Conservation (phyloP, 306 rosid species). For the Vicia faba region DNA sequence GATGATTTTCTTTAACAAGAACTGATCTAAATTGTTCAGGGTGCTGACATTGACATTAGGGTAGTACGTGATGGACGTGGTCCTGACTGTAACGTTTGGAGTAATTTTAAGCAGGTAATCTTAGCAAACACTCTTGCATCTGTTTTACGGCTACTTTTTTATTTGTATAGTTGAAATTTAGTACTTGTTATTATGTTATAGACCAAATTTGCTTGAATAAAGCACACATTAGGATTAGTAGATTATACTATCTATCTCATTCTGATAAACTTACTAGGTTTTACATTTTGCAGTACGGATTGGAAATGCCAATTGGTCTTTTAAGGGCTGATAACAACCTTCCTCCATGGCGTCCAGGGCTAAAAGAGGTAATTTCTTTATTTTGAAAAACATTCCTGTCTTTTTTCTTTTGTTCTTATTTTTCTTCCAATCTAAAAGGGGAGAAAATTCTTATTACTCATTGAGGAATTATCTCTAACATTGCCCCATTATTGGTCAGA, state of each 20-base stretch:
- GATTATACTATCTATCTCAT: conserved; percentile 1
- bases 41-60: conserved; percentile 98
- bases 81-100: conserved; percentile 95
- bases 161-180: conserved; percentile 24
- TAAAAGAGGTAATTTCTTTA: conserved; percentile 67
- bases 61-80: conserved; percentile 98
- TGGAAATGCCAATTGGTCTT: conserved; percentile 75
- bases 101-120: conserved; percentile 95
- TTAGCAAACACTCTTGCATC: conserved; percentile 18
- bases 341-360: conserved; percentile 94
- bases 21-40: conserved; percentile 62
- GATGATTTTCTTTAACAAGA: conserved; percentile 28
- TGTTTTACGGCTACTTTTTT: conserved; percentile 10
- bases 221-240: background rate
- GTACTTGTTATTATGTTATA: conserved; percentile 17
- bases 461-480: background rate
- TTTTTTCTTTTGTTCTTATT: background rate
- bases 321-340: conserved; percentile 94
- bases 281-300: conserved; percentile 74
- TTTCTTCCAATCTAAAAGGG: background rate
- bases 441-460: background rate
- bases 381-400: background rate
- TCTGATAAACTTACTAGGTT: conserved; percentile 34
- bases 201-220: conserved; percentile 24
- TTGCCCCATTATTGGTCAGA: no score